phyloP scores from a whole-genome alignment of 176 grass and related monocot species.

The Carex littledalei region DNA sequence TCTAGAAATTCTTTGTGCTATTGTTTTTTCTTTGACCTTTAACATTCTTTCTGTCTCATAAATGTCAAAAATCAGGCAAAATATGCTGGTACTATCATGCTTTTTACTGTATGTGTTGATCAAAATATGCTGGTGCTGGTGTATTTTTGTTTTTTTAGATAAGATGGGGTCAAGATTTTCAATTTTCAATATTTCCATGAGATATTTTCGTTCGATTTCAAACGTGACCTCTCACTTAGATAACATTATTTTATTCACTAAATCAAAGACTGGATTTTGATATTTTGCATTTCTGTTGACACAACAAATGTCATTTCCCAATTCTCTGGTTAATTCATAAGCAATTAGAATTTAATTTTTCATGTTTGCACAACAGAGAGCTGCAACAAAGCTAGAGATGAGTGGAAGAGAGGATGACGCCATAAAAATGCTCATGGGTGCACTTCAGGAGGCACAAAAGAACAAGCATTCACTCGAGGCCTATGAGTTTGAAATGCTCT shows the following conservation, averaged over 20 bases:
- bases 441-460: background rate
- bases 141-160: too few species aligned
- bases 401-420: background rate
- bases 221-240: too few species aligned
- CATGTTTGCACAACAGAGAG: background rate
- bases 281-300: background rate
- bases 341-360: background rate
- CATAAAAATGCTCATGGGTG: background rate
- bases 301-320: too few species aligned
- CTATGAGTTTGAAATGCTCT: constrained; percentile 17
- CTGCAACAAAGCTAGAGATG: constrained; percentile 9
- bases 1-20: background rate
- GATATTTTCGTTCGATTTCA: too few species aligned
- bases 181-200: too few species aligned
- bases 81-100: too few species aligned
- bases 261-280: too few species aligned
- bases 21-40: background rate
- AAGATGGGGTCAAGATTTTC: too few species aligned
- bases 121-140: background rate
- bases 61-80: background rate
- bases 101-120: background rate
- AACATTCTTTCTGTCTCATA: background rate
- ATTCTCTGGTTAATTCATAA: background rate
- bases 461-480: background rate
- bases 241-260: too few species aligned